Conservation (phyloP, 352 stramenopile genomes). For the Pseudoperonospora humuli region DNA sequence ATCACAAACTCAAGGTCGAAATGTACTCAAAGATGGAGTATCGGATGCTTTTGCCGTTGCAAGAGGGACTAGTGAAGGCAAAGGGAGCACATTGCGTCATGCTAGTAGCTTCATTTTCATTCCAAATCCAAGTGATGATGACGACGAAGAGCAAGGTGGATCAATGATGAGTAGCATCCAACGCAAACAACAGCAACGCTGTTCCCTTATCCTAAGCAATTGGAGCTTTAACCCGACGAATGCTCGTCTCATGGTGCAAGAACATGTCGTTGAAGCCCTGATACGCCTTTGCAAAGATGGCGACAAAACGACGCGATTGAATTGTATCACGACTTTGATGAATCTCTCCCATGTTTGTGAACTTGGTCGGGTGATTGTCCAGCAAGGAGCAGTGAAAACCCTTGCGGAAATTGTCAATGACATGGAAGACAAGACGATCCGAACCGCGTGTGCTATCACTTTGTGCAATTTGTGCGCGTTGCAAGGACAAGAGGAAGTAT, state of each 20-base stretch:
- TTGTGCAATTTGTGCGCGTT: conserved; percentile 84
- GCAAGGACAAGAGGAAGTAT: conserved; percentile 57
- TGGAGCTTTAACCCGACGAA: conserved; percentile 86
- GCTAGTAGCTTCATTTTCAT: conserved; percentile 3
- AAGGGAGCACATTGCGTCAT: conserved; percentile 4
- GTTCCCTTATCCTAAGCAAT: conserved; percentile 78
- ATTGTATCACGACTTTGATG: conserved; percentile 84
- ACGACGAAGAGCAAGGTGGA: conserved; percentile 1
- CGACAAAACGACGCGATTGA: conserved; percentile 45
- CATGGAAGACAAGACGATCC: conserved; percentile 51
- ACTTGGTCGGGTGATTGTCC: conserved; percentile 47
- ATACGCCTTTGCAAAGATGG: conserved; percentile 63
- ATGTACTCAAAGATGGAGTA: conserved; percentile 45
- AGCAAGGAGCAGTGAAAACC: conserved; percentile 66
- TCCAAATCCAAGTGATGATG: conserved; percentile 3
- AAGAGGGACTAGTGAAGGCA: neutral
- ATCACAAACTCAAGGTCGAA: conserved; percentile 11
- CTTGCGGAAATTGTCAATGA: conserved; percentile 66
- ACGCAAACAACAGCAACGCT: conserved; percentile 50
- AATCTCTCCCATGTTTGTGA: conserved; percentile 73
- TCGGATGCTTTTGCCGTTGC: conserved; percentile 30
- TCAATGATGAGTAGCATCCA: conserved; percentile 12
- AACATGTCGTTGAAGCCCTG: conserved; percentile 82
- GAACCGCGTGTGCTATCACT: conserved; percentile 76
- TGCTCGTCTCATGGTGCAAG: conserved; percentile 76